Base-by-base conservation (phyloP, 805 yeast species). In the Yarrowia osloensis region DNA sequence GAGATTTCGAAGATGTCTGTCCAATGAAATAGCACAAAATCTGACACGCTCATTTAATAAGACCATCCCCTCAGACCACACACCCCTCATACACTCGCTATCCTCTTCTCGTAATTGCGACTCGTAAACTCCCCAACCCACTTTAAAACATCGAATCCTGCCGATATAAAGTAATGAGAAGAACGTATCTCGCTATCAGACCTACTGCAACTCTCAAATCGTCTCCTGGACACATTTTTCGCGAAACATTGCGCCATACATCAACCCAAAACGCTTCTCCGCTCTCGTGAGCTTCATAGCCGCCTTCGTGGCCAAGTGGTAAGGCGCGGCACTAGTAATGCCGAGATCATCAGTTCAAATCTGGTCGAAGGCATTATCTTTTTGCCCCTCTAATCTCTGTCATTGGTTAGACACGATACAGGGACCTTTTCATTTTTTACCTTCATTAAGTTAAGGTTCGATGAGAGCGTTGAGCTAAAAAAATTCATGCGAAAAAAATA, bases 301-400 rank as follows among this genome's bases (percentile, higher is more conserved):
- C 21, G 50, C 50, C 50, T 46, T 46, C 50, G 50, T 46, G 50
- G 50, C 50, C 50, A 46, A 46, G 50, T 46, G 50, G 50, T 46
- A 46, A 46, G 50, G 50, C 50, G 50, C 50, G 26, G 50, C 50
- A 46, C 50, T 46, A 46, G 50, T 46, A 46, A 46, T 46, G 50
- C 50, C 26, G 50, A 46, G 50, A 46, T 46, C 50, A 46, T 46
- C 50, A 46, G 50, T 46, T 46, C 50, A 46, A 46, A 46, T 46
- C 50, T 46, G 50, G 50, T 46, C 50, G 50, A 46, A 46, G 50
- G 50, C 50, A 46, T 8, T 15, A 26, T 28, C 13, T 46, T 46
- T 46, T 46, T 46, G 33, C 33, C 11, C 7, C 3, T 8, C 21
- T 13, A 7, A 24, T 4, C 11, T 24, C 6, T 7, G 7, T 9